phyloP scores from a whole-genome alignment of 176 grass and related monocot species.

The Oryza glaberrima region DNA sequence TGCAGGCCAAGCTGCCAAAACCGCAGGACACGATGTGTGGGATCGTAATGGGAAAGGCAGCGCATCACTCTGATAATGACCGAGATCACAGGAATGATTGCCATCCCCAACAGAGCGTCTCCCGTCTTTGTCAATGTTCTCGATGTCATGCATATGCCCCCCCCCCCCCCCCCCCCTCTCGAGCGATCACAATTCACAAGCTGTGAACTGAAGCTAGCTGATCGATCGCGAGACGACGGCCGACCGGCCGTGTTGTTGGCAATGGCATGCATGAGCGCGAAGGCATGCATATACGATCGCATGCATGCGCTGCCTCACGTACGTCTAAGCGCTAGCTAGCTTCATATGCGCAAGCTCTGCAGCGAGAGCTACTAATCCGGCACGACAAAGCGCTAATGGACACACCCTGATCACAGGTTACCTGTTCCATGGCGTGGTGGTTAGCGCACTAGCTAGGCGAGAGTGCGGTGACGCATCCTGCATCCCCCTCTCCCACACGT shows the following conservation, averaged over 20 bases:
- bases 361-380: constrained; percentile 19
- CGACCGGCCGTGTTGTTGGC: background rate
- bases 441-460: background rate
- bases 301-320: background rate
- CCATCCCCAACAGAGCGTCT: constrained; percentile 24
- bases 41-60: background rate
- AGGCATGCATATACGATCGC: too few species aligned
- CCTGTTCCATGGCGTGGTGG: constrained; percentile 37
- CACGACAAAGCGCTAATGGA: constrained; percentile 45
- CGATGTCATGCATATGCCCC: background rate
- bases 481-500: constrained; percentile 9
- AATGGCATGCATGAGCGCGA: background rate
- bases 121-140: constrained; percentile 42
- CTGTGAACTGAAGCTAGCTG: constrained; percentile 11
- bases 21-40: background rate
- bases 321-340: background rate
- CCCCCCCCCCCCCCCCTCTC: background rate
- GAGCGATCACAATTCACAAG: constrained; percentile 27
- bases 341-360: background rate
- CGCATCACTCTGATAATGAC: background rate
- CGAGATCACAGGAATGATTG: constrained; percentile 39
- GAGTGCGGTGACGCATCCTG: too few species aligned
- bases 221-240: background rate
- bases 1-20: constrained; percentile 13
- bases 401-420: constrained; percentile 50